These are phyloP conservation scores for Candida anglica DNA, from an alignment of 805 yeast species.

Conservation along the genomic window DNA sequence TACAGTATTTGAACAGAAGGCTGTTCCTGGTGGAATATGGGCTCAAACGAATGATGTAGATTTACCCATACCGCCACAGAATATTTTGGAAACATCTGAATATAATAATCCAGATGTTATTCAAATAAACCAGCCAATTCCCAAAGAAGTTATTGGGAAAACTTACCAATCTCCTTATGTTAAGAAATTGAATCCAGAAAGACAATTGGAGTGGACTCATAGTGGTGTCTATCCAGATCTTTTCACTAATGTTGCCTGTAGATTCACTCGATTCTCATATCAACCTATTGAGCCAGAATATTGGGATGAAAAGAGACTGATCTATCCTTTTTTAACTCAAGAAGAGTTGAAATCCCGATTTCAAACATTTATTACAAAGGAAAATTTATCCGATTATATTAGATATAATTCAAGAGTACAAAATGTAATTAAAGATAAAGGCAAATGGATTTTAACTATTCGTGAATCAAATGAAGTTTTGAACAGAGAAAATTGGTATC, in stretches of 20 bases:
- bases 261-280: constrained; percentile 36
- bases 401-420: constrained; percentile 40
- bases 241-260: constrained; percentile 38
- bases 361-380: constrained; percentile 18
- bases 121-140: constrained; percentile 12
- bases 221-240: constrained; percentile 35
- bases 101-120: constrained; percentile 32
- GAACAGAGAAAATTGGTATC: constrained; percentile 35
- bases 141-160: constrained; percentile 13
- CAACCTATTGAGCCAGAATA: constrained; percentile 18
- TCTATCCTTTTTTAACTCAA: constrained; percentile 36
- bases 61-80: constrained; percentile 24
- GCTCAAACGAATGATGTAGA: constrained; percentile 20
- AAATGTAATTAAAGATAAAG: constrained; percentile 22
- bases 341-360: constrained; percentile 26
- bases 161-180: constrained; percentile 14
- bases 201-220: constrained; percentile 30
- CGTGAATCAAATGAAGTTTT: constrained; percentile 7
- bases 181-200: constrained; percentile 3
- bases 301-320: constrained; percentile 14
- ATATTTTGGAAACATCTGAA: constrained; percentile 21
- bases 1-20: constrained; percentile 43
- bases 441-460: constrained; percentile 37
- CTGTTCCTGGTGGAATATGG: constrained; percentile 44
- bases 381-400: constrained; percentile 26